Base-by-base conservation (phyloP, 148 eudicot species). In the Drosera capensis region DNA sequence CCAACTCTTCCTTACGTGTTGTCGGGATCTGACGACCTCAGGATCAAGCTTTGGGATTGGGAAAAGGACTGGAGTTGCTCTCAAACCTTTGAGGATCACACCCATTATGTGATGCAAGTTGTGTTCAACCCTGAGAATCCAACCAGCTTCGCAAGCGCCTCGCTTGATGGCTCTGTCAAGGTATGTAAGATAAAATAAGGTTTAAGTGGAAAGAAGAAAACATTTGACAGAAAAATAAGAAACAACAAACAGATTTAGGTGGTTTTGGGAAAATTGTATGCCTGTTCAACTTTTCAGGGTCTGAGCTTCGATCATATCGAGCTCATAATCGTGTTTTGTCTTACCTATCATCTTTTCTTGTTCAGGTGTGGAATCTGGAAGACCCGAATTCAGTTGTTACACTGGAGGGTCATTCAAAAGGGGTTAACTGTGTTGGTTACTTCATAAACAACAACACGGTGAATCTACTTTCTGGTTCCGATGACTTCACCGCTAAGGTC, bases 31-130 rank as follows among this genome's bases (percentile, higher is more conserved):
- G 82, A 76, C 56, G 82, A 76, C 62, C 62, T 68, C 70, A 71
- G 62, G 44, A 65, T 76, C 48, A 76, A 72, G 78, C 82, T 76
- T 25, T 76, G 82, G 82, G 78, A 71, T 52, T 71, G 78, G 82
- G 82, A 71, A 24, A 76, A 71, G 35, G 78, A 68, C 25, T 76
- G 74, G 74, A 35, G 44, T 14, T 76, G 82, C 39, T 65, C 72
- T 65, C 80, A 66, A 41, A 70, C 71, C 25, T 74, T 74, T 44
- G 75, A 74, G 65, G 80, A 76, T 43, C 80, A 74, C 54, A 63
- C 65, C 56, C 80, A 74, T 56, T 74, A 74, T 48, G 76, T 74
- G 25, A 74, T 74, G 80, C 80, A 74, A 74, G 76, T 70, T 31
- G 64, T 76, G 13, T 58, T 74, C 49, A 70, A 74, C 63, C 80